Evolutionary conservation across 148 eudicot genomes (phyloP), one percentile per base, ranked within the genome.

Genomic region (Pouteria glomerata): DNA sequence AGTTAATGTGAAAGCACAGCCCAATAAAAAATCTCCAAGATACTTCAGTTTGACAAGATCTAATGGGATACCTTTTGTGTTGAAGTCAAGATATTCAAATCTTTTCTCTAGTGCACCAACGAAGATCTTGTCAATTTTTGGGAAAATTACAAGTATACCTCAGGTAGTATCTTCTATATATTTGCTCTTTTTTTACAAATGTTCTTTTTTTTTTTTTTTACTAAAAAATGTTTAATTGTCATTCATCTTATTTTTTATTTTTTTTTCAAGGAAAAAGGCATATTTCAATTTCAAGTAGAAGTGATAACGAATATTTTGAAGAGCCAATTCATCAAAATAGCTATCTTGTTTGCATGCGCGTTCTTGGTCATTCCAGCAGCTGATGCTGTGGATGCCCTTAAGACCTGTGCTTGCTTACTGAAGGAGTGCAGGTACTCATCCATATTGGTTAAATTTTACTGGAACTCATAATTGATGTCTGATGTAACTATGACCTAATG

Each of bases 381-480:
- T 62, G 86, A 92, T 80, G 99, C 99, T 57, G 90, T 84, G 50
- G 99, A 95, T 83, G 94, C 97, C 66, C 90, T 95, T 70, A 92
- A 90, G 80, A 92, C 97, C 31, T 89, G 93, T 84, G 31, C 92
- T 70, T 95, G 99, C 82, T 92, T 95, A 74, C 77, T 95, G 62
- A 95, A 90, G 73, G 99, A 95, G 77, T 95, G 99, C 92, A 91
- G 99, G 98, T 94, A 84, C 59, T 66, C 65, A 35, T 63, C 35
- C n/a, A 41, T 31, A 50, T 33, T 33, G 48, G 53, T 68, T 67
- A 8, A 42, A 1, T 55, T 34, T 37, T 45, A 19, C 52, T 41
- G 52, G 34, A 70, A 29, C 48, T 26, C 21, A 26, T 39, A 39
- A 65, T 2, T 65, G 34, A 6, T 16, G 21, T 6, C 4, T 6